Percentiles rank a stretch among this genome's conserved stretches.
These are phyloP conservation scores for Lodderomyces jiufengensis DNA, from an alignment of 1,139 yeast genomes.

Conservation along the genomic window DNA sequence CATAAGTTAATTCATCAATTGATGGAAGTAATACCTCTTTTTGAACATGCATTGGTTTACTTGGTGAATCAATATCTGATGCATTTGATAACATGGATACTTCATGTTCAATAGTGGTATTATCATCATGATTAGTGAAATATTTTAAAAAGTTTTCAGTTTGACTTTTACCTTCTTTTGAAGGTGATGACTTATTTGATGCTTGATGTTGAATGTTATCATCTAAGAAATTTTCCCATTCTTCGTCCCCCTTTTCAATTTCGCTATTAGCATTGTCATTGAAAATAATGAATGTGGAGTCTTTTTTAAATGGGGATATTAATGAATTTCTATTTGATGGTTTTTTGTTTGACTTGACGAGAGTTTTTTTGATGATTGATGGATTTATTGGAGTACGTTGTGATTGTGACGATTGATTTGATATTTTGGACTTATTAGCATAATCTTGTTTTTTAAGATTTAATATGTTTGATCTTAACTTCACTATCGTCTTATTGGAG, in stretches of 20 bases:
- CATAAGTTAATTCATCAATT: no score
- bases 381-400: conserved; percentile 1
- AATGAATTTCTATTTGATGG: conserved; percentile 22
- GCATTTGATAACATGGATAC: neutral
- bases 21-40: no score
- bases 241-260: conserved; percentile 14
- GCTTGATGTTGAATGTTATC: conserved; percentile 25
- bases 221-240: conserved; percentile 42
- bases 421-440: conserved; percentile 4
- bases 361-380: conserved; percentile 21
- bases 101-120: conserved; percentile 3
- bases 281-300: conserved; percentile 28
- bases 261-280: conserved; percentile 15
- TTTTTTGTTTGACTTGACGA: conserved; percentile 5
- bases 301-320: conserved; percentile 36
- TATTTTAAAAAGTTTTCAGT: no score
- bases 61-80: conserved; percentile 1
- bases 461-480: conserved; percentile 48
- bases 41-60: neutral
- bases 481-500: conserved; percentile 59
- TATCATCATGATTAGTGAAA: conserved; percentile 15
- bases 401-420: conserved; percentile 2
- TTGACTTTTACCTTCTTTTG: no score
- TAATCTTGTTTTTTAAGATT: conserved; percentile 28
- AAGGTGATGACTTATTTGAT: conserved; percentile 14